A percentile compares a stretch with the other conserved stretches of the same genome.
Conservation (phyloP, 495 filamentous ascomycete species). For the Aspergillus sclerotioniger region DNA sequence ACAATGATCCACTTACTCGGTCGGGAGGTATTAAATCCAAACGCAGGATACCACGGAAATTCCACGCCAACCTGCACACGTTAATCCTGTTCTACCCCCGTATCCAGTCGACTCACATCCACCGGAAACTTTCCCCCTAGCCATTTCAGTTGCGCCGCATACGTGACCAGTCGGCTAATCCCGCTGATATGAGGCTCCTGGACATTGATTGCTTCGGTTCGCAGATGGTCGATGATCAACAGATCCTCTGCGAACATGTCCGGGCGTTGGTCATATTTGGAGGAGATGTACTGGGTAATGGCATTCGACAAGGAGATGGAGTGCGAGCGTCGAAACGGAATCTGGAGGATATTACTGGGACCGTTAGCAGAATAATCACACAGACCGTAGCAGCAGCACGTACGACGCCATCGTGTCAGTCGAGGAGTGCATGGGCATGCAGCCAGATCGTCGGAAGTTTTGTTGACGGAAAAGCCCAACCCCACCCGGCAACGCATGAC, state of each 20-base stretch:
- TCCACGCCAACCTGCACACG: constrained; percentile 79
- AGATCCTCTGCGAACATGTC: constrained; percentile 95
- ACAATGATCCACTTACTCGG: constrained; percentile 49
- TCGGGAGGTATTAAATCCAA: constrained; percentile 83
- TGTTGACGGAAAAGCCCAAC: constrained; percentile 36
- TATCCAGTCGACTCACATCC: constrained; percentile 59
- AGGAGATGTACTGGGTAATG: constrained; percentile 94
- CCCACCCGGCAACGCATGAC: constrained; percentile 44
- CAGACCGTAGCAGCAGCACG: constrained; percentile 15
- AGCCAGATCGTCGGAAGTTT: constrained; percentile 22
- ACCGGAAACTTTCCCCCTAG: constrained; percentile 94
- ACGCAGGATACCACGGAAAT: constrained; percentile 90
- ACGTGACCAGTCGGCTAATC: constrained; percentile 78
- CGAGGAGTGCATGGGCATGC: constrained; percentile 14
- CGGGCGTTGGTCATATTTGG: constrained; percentile 98
- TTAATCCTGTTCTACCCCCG: background rate
- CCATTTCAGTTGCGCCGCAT: constrained; percentile 93
- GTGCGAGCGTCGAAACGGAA: constrained; percentile 87
- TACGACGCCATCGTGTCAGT: constrained; percentile 44
- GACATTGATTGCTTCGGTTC: constrained; percentile 79
- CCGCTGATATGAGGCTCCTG: constrained; percentile 89
- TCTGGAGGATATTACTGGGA: constrained; percentile 52
- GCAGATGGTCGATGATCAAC: constrained; percentile 77
- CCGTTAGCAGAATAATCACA: background rate
- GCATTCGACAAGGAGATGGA: constrained; percentile 72